Conservation (phyloP, 805 yeast genomes). For the Alloascoidea africana region DNA sequence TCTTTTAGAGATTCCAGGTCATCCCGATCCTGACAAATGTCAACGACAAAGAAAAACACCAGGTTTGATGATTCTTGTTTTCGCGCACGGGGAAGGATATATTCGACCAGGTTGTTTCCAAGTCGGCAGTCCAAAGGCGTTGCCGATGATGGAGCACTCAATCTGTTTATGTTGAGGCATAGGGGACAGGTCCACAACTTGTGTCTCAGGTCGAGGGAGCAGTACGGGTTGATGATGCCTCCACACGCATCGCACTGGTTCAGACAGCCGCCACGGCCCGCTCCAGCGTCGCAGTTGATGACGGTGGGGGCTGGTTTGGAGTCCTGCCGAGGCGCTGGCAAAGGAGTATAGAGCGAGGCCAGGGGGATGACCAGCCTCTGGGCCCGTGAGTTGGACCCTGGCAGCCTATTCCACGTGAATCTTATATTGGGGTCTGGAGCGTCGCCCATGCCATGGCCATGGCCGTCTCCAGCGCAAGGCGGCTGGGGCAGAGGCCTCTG, state of each 20-base stretch:
- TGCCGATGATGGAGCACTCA: neutral
- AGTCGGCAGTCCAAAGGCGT: slow-evolving; percentile 23
- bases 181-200: slow-evolving; percentile 41
- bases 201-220: slow-evolving; percentile 35
- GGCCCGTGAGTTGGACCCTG: slow-evolving; percentile 35
- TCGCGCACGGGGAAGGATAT: slow-evolving; percentile 28
- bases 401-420: slow-evolving; percentile 56
- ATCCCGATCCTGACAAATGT: slow-evolving; percentile 41
- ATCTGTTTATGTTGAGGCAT: slow-evolving; percentile 30
- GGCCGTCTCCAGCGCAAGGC: too few species aligned
- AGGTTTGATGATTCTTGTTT: slow-evolving; percentile 27
- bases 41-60: slow-evolving; percentile 37
- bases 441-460: too few species aligned
- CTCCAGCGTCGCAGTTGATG: too few species aligned
- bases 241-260: slow-evolving; percentile 24
- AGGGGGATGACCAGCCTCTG: slow-evolving; percentile 37
- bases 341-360: slow-evolving; percentile 44
- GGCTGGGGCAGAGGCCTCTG: too few species aligned
- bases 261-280: too few species aligned
- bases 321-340: slow-evolving; percentile 12
- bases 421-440: slow-evolving; percentile 22
- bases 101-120: slow-evolving; percentile 38
- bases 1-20: slow-evolving; percentile 39
- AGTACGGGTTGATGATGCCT: slow-evolving; percentile 38
- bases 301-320: neutral